Base-by-base conservation (phyloP, 257 asterid genomes). In the Penstemon newberryi region DNA sequence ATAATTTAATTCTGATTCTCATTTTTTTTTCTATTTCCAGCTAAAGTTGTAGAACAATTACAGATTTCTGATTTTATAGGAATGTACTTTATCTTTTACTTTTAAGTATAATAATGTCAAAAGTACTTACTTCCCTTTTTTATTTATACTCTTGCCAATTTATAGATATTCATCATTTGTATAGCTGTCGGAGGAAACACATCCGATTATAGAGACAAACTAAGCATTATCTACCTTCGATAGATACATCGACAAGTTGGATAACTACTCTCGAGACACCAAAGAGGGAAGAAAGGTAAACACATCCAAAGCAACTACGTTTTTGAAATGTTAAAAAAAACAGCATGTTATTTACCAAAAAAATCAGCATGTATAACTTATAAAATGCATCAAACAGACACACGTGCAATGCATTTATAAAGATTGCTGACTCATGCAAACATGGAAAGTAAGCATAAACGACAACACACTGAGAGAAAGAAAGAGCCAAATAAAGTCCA, bases 271-370 rank as follows among this genome's bases (percentile, higher is more conserved):
- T 44, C 12, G 57, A 43, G 57, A 52, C 7, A 25, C 33, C 33
- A 25, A 44, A 25, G 37, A 50, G 15, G n/a, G 54, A 37, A 39
- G n/a, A 19, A 25, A 47, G 25, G 51, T 0, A 40, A 25, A 60
- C 25, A 55, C 62, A 18, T 33, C 71, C 43, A 67, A 58, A 54
- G 15, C 53, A 57, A 69, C 4, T 50, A 40, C 41, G 63, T n/a
- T 9, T 47, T 57, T 44, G 19, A 65, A 58, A 25, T 39, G 44
- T n/a, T 12, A 45, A 55, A 71, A 54, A 7, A 47, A 50, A 58
- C 58, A 69, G 63, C 5, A 47, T 49, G 51, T 36, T 45, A 36
- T 11, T 13, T 44, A 10, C 66, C 49, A 19, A 37, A 45, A 71
- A 19, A 53, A 15, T 15, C 75, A 64, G 36, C 36, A 46, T 6